Percentiles rank a stretch among this genome's conserved stretches.
Conservation (phyloP, 352 stramenopile species). For the Globisporangium perplexum region DNA sequence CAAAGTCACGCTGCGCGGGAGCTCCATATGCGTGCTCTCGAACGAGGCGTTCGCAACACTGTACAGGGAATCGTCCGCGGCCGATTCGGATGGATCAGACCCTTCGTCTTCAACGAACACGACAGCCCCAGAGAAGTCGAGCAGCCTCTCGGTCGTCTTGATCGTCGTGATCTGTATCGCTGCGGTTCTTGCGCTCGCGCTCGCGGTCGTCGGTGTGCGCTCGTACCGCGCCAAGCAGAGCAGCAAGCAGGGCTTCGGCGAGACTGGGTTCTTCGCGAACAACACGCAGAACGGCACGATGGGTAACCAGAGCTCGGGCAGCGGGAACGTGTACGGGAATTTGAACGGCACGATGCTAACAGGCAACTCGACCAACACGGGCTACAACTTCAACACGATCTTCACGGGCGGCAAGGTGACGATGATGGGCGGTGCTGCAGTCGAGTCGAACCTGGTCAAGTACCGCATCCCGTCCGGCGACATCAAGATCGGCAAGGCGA, state of each 20-base stretch:
- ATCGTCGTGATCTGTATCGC: conserved; percentile 55
- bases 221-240: conserved; percentile 32
- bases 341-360: conserved; percentile 10
- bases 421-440: conserved; percentile 41
- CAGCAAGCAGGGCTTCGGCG: conserved; percentile 17
- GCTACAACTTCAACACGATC: conserved; percentile 46
- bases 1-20: conserved; percentile 24
- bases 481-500: conserved; percentile 48
- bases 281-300: conserved; percentile 25
- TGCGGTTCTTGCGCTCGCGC: conserved; percentile 35
- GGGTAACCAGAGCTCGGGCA: conserved; percentile 4
- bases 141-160: conserved; percentile 36
- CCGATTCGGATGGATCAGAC: conserved; percentile 10
- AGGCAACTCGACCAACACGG: conserved; percentile 11
- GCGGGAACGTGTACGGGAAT: conserved; percentile 14
- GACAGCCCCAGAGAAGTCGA: conserved; percentile 15
- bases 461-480: conserved; percentile 69
- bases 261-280: conserved; percentile 50
- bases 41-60: conserved; percentile 47
- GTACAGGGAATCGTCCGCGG: conserved; percentile 18
- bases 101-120: conserved; percentile 19
- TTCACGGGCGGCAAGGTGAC: conserved; percentile 46
- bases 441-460: conserved; percentile 63
- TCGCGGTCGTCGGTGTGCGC: conserved; percentile 48
- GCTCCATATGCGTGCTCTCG: conserved; percentile 55